phyloP scores from a whole-genome alignment of 768 basidiomycete genomes.

The Obba rivulosa region DNA sequence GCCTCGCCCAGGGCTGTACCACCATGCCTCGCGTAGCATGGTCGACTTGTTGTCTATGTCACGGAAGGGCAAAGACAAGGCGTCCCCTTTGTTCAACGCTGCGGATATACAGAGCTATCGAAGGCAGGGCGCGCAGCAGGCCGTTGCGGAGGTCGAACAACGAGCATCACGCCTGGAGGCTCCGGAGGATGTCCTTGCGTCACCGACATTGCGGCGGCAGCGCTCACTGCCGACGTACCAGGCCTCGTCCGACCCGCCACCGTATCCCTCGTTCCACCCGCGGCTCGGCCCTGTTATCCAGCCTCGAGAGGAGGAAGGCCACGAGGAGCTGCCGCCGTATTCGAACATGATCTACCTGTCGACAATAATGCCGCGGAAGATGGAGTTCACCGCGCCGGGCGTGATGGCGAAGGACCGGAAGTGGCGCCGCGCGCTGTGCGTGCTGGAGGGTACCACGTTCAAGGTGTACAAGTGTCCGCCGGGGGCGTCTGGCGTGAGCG shows the following conservation, averaged over 20 bases:
- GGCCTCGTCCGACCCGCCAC: conserved; percentile 55
- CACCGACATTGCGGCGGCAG: conserved; percentile 47
- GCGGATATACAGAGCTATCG: neutral
- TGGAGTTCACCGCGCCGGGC: conserved; percentile 87
- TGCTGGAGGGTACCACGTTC: conserved; percentile 89
- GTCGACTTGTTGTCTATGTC: conserved; percentile 39
- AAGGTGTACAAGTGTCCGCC: conserved; percentile 60
- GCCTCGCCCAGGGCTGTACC: conserved; percentile 44
- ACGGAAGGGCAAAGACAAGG: conserved; percentile 16
- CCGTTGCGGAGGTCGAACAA: neutral
- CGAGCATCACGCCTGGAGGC: conserved; percentile 2
- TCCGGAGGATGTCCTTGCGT: conserved; percentile 11
- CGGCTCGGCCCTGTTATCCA: conserved; percentile 25
- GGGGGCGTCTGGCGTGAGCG: conserved; percentile 39
- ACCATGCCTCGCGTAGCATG: conserved; percentile 60
- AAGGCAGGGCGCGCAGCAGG: neutral
- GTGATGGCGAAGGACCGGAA: conserved; percentile 86
- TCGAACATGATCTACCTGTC: conserved; percentile 77
- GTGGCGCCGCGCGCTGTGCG: conserved; percentile 85
- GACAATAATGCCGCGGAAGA: conserved; percentile 81
- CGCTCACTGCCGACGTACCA: conserved; percentile 70
- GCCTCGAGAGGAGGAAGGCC: conserved; percentile 78
- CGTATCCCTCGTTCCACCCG: conserved; percentile 51
- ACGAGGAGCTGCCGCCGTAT: conserved; percentile 76
- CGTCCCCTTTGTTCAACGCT: conserved; percentile 4